A percentile compares a stretch with the other conserved stretches of the same genome.
phyloP scores from a whole-genome alignment of 2,329 filamentous ascomycete species.

The Magnaporthiopsis rhizophila region DNA sequence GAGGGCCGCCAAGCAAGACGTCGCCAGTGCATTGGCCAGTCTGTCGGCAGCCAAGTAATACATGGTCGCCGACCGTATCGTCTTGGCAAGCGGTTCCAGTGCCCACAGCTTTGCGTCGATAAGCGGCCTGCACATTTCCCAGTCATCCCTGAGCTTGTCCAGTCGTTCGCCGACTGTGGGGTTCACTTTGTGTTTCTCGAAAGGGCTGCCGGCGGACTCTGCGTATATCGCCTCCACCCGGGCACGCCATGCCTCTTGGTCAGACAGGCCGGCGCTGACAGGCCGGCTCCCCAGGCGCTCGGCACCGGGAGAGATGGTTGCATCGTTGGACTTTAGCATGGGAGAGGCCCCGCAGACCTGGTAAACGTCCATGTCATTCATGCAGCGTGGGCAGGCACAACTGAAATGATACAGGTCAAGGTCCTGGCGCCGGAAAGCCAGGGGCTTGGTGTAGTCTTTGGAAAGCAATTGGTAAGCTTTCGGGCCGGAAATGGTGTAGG shows the following conservation, averaged over 20 bases:
- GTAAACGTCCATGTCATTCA: slow-evolving; percentile 44
- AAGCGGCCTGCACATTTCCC: slow-evolving; percentile 30
- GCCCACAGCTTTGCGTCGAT: slow-evolving; percentile 34
- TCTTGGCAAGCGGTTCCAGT: slow-evolving; percentile 37
- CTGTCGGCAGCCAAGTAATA: slow-evolving; percentile 35
- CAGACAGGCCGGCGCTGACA: slow-evolving; percentile 19
- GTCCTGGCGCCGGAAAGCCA: slow-evolving; percentile 30
- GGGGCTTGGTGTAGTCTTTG: slow-evolving; percentile 40
- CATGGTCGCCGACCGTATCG: slow-evolving; percentile 36
- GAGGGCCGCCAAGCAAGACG: slow-evolving; percentile 39
- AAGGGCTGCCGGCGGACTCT: slow-evolving; percentile 16
- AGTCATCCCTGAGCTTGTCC: slow-evolving; percentile 25
- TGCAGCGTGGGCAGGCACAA: slow-evolving; percentile 43
- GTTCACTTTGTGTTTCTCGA: slow-evolving; percentile 4
- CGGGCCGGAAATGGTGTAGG: not conserved
- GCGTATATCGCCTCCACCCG: slow-evolving; percentile 24
- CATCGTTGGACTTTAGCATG: slow-evolving; percentile 32
- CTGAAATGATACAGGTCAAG: slow-evolving; percentile 44
- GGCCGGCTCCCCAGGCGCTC: slow-evolving; percentile 23
- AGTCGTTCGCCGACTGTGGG: slow-evolving; percentile 10
- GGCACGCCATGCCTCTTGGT: slow-evolving; percentile 15
- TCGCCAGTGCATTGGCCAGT: slow-evolving; percentile 34
- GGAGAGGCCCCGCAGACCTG: slow-evolving; percentile 37
- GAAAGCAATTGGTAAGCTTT: not conserved
- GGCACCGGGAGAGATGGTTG: slow-evolving; percentile 36